Base-by-base conservation (phyloP, 768 basidiomycete genomes). In the Suillus americanus region DNA sequence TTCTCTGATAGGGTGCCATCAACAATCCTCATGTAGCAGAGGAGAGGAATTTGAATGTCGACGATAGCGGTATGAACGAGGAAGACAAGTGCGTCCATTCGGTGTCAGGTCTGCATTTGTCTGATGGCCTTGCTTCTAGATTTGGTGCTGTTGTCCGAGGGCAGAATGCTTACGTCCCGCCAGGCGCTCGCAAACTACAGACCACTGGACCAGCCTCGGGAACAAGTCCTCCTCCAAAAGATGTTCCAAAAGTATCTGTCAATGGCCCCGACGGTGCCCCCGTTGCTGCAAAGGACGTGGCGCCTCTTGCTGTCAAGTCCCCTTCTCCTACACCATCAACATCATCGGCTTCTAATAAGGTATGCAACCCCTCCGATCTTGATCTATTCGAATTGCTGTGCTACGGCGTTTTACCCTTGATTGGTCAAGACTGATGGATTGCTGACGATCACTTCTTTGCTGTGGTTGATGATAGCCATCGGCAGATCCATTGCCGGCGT, bases 91-190 rank as follows among this genome's bases (percentile, higher is more conserved):
- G 67, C 71, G 86, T 73, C 8, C 73, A 28, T 55, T 45, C 71
- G 97, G 95, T 77, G 98, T 94, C 74, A 91, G 92, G 63, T 95
- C 94, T 33, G 95, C 97, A 37, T 89, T 92, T 60, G 90, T 97
- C 64, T 84, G 89, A 40, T 82, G 89, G 18, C 91, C 3, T 91
- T 72, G 96, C 95, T 35, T 99, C 48, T 73, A 97, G 95, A 77
- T 99, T 94, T 74, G 92, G 92, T 63, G 95, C 95, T 33, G 97
- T 99, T 37, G 89, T 92, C 59, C 91, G 97, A 63, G 84, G 89
- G 38, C 83, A 89, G 20, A 91, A 91, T 71, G 97, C 96, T 30
- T 99, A 99, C 74, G 86, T 99, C 45, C 97, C 97, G 54, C 97
- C 97, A 2, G 94, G 90, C 65, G 95, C 95, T 43, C 86, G 96